Percentiles rank a stretch among this genome's conserved stretches.
Evolutionary conservation across 306 rosid species (phyloP).

Genomic region (Hippophae rhamnoides): DNA sequence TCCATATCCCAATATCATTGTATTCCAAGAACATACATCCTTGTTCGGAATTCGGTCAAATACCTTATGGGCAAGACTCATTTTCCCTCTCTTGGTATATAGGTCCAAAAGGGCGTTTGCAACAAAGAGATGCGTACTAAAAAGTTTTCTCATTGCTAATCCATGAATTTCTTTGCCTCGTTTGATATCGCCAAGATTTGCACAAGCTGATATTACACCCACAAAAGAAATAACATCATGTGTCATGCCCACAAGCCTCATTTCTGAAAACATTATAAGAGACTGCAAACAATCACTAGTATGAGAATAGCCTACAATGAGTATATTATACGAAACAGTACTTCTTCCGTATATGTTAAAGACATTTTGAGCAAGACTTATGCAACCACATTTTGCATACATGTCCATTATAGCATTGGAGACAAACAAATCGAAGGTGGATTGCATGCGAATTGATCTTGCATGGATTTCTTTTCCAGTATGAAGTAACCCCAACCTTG

Average conservation of each 20-base stretch:
- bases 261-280: slow-evolving; percentile 54
- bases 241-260: slow-evolving; percentile 43
- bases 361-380: slow-evolving; percentile 54
- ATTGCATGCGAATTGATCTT: slow-evolving; percentile 38
- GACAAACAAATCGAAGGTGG: slow-evolving; percentile 48
- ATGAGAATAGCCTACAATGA: slow-evolving; percentile 68
- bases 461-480: slow-evolving; percentile 79
- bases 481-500: slow-evolving; percentile 50
- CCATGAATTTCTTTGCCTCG: slow-evolving; percentile 88
- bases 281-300: slow-evolving; percentile 50
- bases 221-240: slow-evolving; percentile 66
- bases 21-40: slow-evolving; percentile 89
- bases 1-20: slow-evolving; percentile 87
- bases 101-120: slow-evolving; percentile 74
- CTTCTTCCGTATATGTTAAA: slow-evolving; percentile 55
- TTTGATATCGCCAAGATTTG: slow-evolving; percentile 57
- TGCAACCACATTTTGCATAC: slow-evolving; percentile 65
- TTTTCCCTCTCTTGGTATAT: slow-evolving; percentile 75
- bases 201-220: slow-evolving; percentile 77
- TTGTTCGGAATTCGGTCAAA: slow-evolving; percentile 46
- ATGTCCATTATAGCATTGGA: slow-evolving; percentile 77
- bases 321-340: slow-evolving; percentile 62
- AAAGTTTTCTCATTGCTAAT: slow-evolving; percentile 34
- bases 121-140: slow-evolving; percentile 49
- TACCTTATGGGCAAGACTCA: slow-evolving; percentile 57